These are phyloP conservation scores for Chaetomium globosum DNA, from an alignment of 2,329 filamentous ascomycete genomes.

Conservation along the genomic window DNA sequence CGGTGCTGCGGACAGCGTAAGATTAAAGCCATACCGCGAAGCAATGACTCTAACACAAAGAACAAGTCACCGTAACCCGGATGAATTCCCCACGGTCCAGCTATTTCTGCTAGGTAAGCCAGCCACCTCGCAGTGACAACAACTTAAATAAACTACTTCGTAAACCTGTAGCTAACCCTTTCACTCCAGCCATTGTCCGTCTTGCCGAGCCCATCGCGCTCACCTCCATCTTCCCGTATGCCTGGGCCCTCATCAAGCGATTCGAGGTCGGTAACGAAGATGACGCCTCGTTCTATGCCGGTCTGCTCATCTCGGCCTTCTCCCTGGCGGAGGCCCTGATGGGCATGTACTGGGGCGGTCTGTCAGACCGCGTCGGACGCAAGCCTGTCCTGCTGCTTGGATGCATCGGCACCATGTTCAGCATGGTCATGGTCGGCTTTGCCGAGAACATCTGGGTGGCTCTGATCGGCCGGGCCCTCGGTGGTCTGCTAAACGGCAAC, in stretches of 20 bases:
- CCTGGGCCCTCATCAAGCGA: conserved; percentile 78
- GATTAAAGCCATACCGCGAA: conserved; percentile 37
- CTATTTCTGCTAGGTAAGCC: conserved; percentile 79
- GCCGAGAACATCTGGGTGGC: conserved; percentile 83
- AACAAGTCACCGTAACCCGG: conserved; percentile 60
- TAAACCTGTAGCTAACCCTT: not conserved
- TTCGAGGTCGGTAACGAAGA: conserved; percentile 71
- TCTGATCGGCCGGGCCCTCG: conserved; percentile 72
- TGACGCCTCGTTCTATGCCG: conserved; percentile 86
- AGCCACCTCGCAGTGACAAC: not conserved
- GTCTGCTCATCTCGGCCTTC: conserved; percentile 84
- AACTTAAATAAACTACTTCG: not conserved
- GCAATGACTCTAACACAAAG: conserved; percentile 57
- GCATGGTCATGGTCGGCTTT: conserved; percentile 80
- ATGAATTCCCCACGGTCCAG: conserved; percentile 79
- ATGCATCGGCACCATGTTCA: conserved; percentile 79
- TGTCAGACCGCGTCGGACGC: conserved; percentile 80
- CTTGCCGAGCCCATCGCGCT: conserved; percentile 90
- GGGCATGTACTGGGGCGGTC: conserved; percentile 83
- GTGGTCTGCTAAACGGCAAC: conserved; percentile 86
- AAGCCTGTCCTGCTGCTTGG: conserved; percentile 84
- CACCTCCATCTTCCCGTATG: conserved; percentile 91
- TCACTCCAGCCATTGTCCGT: conserved; percentile 79
- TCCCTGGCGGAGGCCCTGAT: conserved; percentile 79
- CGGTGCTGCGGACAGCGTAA: conserved; percentile 25